phyloP scores from a whole-genome alignment of 495 filamentous ascomycete genomes.

The Podospora sp. region DNA sequence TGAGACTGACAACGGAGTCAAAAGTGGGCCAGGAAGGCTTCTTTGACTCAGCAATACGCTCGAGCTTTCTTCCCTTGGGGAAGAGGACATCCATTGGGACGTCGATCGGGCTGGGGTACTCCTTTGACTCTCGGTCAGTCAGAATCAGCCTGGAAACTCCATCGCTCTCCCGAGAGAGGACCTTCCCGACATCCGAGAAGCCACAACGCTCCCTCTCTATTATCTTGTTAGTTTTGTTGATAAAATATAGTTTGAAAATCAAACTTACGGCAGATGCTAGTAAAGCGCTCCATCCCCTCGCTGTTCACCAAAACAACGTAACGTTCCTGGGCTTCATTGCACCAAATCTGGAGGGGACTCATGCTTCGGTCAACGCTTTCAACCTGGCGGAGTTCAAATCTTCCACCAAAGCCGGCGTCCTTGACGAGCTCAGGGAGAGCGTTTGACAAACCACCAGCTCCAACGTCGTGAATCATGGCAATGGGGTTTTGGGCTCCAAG shows the following conservation, averaged over 20 bases:
- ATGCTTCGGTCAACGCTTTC: slow-evolving; percentile 87
- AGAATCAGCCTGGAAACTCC: slow-evolving; percentile 73
- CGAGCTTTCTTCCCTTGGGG: slow-evolving; percentile 85
- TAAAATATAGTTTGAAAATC: neutral
- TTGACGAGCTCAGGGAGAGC: slow-evolving; percentile 85
- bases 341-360: slow-evolving; percentile 97
- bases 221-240: slow-evolving; percentile 11
- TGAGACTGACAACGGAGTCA: slow-evolving; percentile 57
- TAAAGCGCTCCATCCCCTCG: slow-evolving; percentile 79
- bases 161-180: slow-evolving; percentile 62
- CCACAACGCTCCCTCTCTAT: slow-evolving; percentile 80
- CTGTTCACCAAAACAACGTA: slow-evolving; percentile 85
- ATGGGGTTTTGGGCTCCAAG: slow-evolving; percentile 86
- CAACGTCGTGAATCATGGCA: slow-evolving; percentile 94
- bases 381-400: slow-evolving; percentile 88
- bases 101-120: slow-evolving; percentile 80
- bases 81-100: slow-evolving; percentile 90
- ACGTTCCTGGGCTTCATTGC: slow-evolving; percentile 93
- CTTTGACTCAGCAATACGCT: slow-evolving; percentile 74
- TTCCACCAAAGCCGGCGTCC: slow-evolving; percentile 84
- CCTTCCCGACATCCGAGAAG: slow-evolving; percentile 88
- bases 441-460: slow-evolving; percentile 92
- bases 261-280: slow-evolving; percentile 68
- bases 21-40: slow-evolving; percentile 70
- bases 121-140: slow-evolving; percentile 76